Evolutionary conservation across 169 alveolate genomes (phyloP).

Genomic region (Plasmodium cynomolgi): DNA sequence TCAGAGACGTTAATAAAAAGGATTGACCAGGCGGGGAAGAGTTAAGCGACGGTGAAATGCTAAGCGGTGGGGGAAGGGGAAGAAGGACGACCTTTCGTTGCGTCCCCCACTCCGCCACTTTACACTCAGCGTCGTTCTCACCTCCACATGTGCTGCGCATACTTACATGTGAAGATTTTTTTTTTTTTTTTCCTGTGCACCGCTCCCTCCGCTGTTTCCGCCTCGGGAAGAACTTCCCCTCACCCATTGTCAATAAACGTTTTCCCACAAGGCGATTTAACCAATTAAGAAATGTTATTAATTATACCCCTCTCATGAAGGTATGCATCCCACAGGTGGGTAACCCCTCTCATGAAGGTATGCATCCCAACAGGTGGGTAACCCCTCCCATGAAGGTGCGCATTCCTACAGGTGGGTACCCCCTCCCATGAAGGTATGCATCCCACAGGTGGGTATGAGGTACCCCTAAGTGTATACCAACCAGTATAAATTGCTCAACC

Average conservation of each 20-base stretch:
- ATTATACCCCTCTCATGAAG: background rate
- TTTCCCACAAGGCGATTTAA: background rate
- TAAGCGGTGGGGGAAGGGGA: background rate
- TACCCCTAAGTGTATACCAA: background rate
- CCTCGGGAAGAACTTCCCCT: background rate
- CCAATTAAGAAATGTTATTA: background rate
- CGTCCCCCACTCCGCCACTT: background rate
- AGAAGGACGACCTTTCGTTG: background rate
- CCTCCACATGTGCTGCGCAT: background rate
- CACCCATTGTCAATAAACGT: background rate
- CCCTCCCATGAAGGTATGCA: background rate
- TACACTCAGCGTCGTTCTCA: background rate
- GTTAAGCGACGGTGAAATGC: too few species aligned
- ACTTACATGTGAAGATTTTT: background rate
- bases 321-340: background rate
- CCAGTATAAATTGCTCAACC: background rate
- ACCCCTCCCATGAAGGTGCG: too few species aligned
- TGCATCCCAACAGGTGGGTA: too few species aligned
- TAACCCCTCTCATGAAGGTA: too few species aligned
- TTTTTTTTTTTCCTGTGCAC: background rate
- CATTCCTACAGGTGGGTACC: too few species aligned
- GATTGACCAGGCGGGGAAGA: conserved; percentile 59
- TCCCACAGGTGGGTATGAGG: background rate
- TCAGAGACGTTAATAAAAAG: conserved; percentile 66
- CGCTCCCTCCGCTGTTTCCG: background rate